Base-by-base conservation (phyloP, 306 rosid species). In the Medicago truncatula region DNA sequence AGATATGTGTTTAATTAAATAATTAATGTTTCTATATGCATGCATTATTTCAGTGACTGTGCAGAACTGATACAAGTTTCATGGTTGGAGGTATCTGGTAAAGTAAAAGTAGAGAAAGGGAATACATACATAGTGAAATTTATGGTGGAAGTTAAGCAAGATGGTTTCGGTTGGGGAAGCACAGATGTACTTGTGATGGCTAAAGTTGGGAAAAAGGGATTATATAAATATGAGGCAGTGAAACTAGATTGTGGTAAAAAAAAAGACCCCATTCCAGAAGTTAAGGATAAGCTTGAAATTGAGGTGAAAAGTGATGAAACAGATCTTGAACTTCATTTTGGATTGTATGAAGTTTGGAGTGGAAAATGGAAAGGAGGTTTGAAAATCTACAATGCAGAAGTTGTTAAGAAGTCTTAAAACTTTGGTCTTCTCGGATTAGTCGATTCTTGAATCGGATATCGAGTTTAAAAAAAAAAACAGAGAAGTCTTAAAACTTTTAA, bases 281-380 rank as follows among this genome's bases (percentile, higher is more conserved):
- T 12, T 11, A 0, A 17, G 8, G 0, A 3, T 0, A 0, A 0
- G 0, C 81, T 80, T 10, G 1, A 0, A 0, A 34, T 85, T 28
- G 0, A 0, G 0, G 73, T 28, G 9, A 2, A 0, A 0, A 0
- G 0, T 0, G 0, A 0, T 0, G 0, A 13, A 0, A 0, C 0
- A 0, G 91, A 89, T 0, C 2, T 0, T 0, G 10, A 2, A 4
- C 85, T 93, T 62, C 66, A 89, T 63, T 93, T 93, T 34, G 98
- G 98, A 21, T 78, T 93, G 54, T 93, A 93, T 66, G 98, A 93
- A 84, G 97, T 93, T 17, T 93, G 98, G 98, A 91, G 90, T 8
- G 95, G 89, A 6, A 88, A 83, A 82, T 93, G 98, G 97, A 93
- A 93, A 75, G 97, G 98, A 16, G 98, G 98, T 8, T 80, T 93